A percentile compares a stretch with the other conserved stretches of the same genome.
Conservation (phyloP, 192 early-diverging fungal species). For the Funneliformis geosporum region DNA sequence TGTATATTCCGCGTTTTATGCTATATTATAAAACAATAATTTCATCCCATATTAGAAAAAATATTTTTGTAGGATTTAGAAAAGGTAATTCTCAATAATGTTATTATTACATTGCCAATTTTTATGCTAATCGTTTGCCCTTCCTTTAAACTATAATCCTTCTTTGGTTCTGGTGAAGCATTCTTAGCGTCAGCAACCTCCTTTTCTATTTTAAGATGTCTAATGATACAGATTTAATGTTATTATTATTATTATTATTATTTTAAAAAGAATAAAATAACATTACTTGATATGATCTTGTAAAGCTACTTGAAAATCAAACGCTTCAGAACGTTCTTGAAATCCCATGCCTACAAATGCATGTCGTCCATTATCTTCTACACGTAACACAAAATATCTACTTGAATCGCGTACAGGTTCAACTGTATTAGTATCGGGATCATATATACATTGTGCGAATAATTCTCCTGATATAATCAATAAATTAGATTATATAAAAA, state of each 20-base stretch:
- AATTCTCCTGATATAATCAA: constrained; percentile 59
- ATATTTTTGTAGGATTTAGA: neutral
- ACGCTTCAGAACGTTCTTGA: constrained; percentile 74
- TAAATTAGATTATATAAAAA: neutral
- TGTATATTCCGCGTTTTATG: neutral
- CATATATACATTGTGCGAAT: constrained; percentile 79
- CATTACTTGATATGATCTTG: constrained; percentile 78
- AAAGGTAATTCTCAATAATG: neutral
- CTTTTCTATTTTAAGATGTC: constrained; percentile 55
- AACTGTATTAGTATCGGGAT: constrained; percentile 64
- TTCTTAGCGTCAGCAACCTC: constrained; percentile 41
- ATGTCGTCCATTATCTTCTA: constrained; percentile 73
- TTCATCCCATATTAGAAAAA: neutral
- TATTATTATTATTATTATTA: too few species aligned
- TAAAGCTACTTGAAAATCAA: constrained; percentile 89
- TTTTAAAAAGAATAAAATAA: neutral
- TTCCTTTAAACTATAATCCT: constrained; percentile 79
- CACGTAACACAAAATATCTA: constrained; percentile 84
- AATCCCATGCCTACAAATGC: constrained; percentile 89
- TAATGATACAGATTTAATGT: constrained; percentile 17
- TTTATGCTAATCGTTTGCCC: constrained; percentile 78
- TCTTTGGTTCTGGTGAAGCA: constrained; percentile 50
- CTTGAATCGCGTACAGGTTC: constrained; percentile 82
- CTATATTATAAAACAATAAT: neutral
- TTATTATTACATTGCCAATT: constrained; percentile 60